Percentiles rank a stretch among this genome's conserved stretches.
Conservation (phyloP, 129 eudicot genomes). For the Scalesia atractyloides region DNA sequence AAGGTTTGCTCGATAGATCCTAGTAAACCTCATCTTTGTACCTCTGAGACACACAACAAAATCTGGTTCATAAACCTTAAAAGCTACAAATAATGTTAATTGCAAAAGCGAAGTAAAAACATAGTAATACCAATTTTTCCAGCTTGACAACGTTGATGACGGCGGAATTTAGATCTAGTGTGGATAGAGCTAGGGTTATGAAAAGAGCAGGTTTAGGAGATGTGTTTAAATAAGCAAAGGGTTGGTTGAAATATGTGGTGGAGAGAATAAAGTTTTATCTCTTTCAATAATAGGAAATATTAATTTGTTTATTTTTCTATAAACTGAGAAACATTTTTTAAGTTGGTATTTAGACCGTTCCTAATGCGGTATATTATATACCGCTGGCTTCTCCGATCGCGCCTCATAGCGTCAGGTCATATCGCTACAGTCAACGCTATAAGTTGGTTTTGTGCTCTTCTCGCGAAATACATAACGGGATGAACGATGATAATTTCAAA, state of each 20-base stretch:
- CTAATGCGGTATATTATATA: too few species aligned
- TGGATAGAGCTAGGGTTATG: background rate
- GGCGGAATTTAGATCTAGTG: background rate
- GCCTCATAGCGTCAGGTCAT: too few species aligned
- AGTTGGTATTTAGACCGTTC: too few species aligned
- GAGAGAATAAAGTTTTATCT: background rate
- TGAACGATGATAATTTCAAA: too few species aligned
- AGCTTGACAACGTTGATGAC: background rate
- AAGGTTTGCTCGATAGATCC: background rate
- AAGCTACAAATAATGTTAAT: background rate
- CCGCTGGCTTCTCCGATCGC: too few species aligned
- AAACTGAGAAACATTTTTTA: background rate
- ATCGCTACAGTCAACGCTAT: too few species aligned
- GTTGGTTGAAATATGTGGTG: background rate
- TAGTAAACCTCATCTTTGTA: slow-evolving; percentile 8
- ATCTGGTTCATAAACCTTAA: background rate
- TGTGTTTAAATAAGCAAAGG: background rate
- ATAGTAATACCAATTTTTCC: background rate
- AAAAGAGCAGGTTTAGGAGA: background rate
- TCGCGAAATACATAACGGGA: too few species aligned
- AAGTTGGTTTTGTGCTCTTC: too few species aligned
- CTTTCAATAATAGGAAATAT: background rate
- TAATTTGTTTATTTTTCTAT: background rate
- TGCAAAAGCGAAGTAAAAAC: background rate
- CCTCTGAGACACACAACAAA: background rate